These are phyloP conservation scores for Fusarium circinatum DNA, from an alignment of 2,329 filamentous ascomycete genomes.

Conservation along the genomic window DNA sequence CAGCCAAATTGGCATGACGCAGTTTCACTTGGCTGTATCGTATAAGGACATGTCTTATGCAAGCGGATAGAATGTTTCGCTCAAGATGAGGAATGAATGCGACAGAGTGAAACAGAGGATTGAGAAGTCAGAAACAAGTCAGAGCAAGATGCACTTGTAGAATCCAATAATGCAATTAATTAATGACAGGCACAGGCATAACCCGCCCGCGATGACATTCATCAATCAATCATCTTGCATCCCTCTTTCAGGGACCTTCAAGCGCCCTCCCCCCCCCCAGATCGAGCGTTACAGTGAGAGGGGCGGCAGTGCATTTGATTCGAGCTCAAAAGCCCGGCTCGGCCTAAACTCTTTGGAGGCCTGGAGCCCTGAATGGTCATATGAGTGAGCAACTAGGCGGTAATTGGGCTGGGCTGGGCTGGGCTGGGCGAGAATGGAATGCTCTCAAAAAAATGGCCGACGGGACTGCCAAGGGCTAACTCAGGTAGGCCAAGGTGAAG, in stretches of 20 bases:
- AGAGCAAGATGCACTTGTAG: neutral
- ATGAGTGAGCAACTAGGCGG: neutral
- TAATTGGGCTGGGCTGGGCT: neutral
- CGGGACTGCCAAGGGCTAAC: constrained; percentile 24
- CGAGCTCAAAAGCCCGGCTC: neutral
- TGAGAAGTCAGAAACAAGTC: constrained; percentile 11
- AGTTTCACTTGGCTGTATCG: constrained; percentile 9
- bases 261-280: constrained; percentile 4
- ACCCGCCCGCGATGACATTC: neutral
- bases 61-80: neutral
- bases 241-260: constrained; percentile 17
- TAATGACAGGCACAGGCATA: neutral
- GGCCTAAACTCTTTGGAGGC: neutral
- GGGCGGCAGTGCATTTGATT: constrained; percentile 32
- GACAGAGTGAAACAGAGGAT: constrained; percentile 31
- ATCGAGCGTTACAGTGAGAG: constrained; percentile 27
- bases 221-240: neutral
- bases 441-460: neutral
- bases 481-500: constrained; percentile 20
- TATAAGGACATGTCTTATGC: constrained; percentile 7
- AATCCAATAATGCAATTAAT: neutral
- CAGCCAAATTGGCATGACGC: neutral
- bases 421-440: neutral
- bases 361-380: neutral
- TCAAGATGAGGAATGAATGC: neutral